Evolutionary conservation across 352 stramenopile genomes (phyloP).

Genomic region (Phytophthora chlamydospora): DNA sequence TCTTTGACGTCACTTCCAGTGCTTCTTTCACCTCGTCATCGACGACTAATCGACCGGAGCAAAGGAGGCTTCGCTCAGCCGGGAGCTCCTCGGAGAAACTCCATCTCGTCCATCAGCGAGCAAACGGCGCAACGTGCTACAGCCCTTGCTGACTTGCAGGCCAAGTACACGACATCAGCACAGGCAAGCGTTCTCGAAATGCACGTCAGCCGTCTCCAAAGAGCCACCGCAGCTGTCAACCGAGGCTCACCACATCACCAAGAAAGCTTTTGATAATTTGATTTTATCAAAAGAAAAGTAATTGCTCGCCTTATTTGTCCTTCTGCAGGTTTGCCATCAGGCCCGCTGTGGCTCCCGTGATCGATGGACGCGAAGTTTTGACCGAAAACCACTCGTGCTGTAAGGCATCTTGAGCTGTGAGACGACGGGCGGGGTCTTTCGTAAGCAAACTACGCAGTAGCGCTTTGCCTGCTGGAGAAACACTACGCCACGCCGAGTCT

Average conservation of each 20-base stretch:
- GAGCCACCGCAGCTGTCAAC: conserved; percentile 4
- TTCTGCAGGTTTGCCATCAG: conserved; percentile 6
- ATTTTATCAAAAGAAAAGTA: neutral
- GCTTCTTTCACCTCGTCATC: conserved; percentile 22
- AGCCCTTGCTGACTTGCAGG: conserved; percentile 26
- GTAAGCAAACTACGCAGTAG: conserved; percentile 84
- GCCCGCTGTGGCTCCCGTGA: conserved; percentile 15
- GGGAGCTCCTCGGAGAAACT: conserved; percentile 9
- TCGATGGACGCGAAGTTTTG: conserved; percentile 33
- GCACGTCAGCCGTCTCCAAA: conserved; percentile 39
- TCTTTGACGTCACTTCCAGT: conserved; percentile 15
- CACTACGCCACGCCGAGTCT: conserved; percentile 56
- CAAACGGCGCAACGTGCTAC: conserved; percentile 36
- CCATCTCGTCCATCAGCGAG: conserved; percentile 8
- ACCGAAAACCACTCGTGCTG: conserved; percentile 82
- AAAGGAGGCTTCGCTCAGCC: neutral
- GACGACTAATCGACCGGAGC: conserved; percentile 13
- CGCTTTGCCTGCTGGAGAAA: conserved; percentile 64
- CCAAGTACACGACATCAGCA: conserved; percentile 6
- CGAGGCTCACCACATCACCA: neutral
- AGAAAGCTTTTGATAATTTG: conserved; percentile 5
- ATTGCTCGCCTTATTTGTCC: conserved; percentile 5
- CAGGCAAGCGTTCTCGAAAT: conserved; percentile 23
- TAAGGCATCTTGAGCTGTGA: conserved; percentile 84
- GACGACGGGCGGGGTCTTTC: conserved; percentile 78